Evolutionary conservation across 352 stramenopile genomes (phyloP), one percentile per base, ranked within the genome.

Genomic region (Globisporangium cylindrosporum): DNA sequence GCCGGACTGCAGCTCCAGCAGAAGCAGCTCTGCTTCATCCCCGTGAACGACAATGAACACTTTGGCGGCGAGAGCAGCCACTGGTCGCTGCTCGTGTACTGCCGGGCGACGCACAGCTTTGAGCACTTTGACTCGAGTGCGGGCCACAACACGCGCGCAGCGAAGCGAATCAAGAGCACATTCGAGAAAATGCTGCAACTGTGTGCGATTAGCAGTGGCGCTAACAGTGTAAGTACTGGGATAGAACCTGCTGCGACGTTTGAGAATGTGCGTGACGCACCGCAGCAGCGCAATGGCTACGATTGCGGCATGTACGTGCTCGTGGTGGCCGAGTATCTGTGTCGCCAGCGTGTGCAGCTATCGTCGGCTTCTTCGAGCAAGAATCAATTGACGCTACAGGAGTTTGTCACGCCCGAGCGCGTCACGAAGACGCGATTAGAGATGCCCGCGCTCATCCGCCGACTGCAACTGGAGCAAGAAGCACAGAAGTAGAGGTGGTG

Each of bases 281-380:
- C 86, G 32, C 88, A 95, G 75, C 88, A 95, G 62, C 68, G 70
- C 43, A 95, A 95, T 60, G 78, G 83, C 24, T 92, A 88, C 70
- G 86, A 95, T 68, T 95, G 88, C 66, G 88, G 88, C 38, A 79
- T 94, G 77, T 94, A 91, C 65, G 86, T 92, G 63, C 76, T 93
- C 49, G 43, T 87, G 1, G 61, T 84, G 41, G 82, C 88, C 29
- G 86, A 94, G 60, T 93, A 77, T 43, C 69, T 93, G 25, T 86
- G 72, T 27, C 70, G 67, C 5, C 65, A 78, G 61, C 62, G 83
- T 32, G 64, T 68, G 20, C 18, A 58, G 12, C 53, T 59, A 12
- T 53, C 67, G 25, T 32, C 27, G 15, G 9, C n/a, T 7, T 60
- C 14, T 3, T 60, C 29, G n/a, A 6, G 1, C 18, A 46, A 38